Evolutionary conservation across 331 rosid species (phyloP).

Genomic region (Pyrus hybrid): DNA sequence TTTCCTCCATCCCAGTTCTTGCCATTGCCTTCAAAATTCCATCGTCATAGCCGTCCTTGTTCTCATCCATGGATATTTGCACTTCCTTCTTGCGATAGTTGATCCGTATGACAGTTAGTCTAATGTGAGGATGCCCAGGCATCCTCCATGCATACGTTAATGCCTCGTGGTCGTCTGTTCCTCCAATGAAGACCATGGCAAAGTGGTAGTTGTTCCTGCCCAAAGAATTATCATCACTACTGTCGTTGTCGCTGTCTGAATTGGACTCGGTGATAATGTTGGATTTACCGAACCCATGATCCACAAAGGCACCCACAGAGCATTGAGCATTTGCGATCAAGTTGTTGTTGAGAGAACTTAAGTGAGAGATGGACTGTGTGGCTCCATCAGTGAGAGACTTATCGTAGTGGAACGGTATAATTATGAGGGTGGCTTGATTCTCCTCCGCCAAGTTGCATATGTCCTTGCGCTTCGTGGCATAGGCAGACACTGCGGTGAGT

Average conservation of each 20-base stretch:
- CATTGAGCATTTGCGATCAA: conserved; percentile 15
- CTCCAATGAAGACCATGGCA: conserved; percentile 25
- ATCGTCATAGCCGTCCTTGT: not conserved
- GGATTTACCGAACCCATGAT: conserved; percentile 7
- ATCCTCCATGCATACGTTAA: conserved; percentile 23
- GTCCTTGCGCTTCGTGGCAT: conserved; percentile 24
- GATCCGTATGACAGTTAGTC: conserved; percentile 17
- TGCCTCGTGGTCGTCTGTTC: conserved; percentile 29
- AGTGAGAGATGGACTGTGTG: not conserved
- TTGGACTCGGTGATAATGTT: not conserved
- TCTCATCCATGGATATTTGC: not conserved
- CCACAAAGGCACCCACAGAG: conserved; percentile 23
- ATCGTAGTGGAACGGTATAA: conserved; percentile 25
- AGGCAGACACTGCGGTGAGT: conserved; percentile 23
- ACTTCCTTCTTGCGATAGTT: not conserved
- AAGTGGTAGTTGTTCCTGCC: not conserved
- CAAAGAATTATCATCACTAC: not conserved
- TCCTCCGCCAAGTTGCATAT: conserved; percentile 22
- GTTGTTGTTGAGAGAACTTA: not conserved
- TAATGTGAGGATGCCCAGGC: not conserved
- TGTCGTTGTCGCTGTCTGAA: not conserved
- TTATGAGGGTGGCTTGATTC: conserved; percentile 7
- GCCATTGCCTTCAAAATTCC: not conserved
- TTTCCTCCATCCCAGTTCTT: not conserved
- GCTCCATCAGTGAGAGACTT: not conserved